These are phyloP conservation scores for Fusarium transvaalense DNA, from an alignment of 2,329 filamentous ascomycete species.

Conservation along the genomic window DNA sequence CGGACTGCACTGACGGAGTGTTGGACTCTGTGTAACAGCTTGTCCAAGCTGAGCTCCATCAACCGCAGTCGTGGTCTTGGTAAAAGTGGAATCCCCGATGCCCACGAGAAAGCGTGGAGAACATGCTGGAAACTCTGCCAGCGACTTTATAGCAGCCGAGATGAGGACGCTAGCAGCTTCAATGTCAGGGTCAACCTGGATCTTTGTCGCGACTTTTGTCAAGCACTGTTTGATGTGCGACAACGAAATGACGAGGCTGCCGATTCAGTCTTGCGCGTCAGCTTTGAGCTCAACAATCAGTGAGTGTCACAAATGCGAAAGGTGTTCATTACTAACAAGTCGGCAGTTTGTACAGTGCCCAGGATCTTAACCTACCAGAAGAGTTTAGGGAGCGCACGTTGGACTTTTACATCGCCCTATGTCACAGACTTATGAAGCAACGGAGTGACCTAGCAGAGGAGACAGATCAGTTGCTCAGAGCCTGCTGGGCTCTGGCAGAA, in stretches of 20 bases:
- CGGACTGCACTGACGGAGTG: conserved; percentile 85
- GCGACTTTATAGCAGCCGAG: conserved; percentile 83
- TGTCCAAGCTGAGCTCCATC: conserved; percentile 85
- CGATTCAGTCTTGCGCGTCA: conserved; percentile 90
- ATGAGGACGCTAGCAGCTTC: conserved; percentile 75
- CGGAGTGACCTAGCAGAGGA: conserved; percentile 81
- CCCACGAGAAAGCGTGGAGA: conserved; percentile 91
- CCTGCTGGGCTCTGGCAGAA: conserved; percentile 91
- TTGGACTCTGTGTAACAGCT: conserved; percentile 93
- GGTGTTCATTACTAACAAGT: conserved; percentile 44
- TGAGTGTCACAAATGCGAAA: conserved; percentile 53
- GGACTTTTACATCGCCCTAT: conserved; percentile 94
- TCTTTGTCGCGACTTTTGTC: conserved; percentile 91
- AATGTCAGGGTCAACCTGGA: conserved; percentile 83
- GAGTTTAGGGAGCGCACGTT: conserved; percentile 89
- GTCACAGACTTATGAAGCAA: conserved; percentile 97
- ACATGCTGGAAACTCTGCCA: conserved; percentile 95
- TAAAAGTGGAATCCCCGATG: conserved; percentile 78
- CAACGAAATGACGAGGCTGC: conserved; percentile 80
- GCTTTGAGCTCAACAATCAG: conserved; percentile 96
- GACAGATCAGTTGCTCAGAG: conserved; percentile 84
- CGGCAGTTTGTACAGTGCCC: conserved; percentile 83
- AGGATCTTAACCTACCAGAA: conserved; percentile 83
- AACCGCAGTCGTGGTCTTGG: conserved; percentile 85
- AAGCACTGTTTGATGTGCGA: conserved; percentile 88